These are phyloP conservation scores for Scalesia atractyloides DNA, from an alignment of 129 eudicot genomes.

Conservation along the genomic window DNA sequence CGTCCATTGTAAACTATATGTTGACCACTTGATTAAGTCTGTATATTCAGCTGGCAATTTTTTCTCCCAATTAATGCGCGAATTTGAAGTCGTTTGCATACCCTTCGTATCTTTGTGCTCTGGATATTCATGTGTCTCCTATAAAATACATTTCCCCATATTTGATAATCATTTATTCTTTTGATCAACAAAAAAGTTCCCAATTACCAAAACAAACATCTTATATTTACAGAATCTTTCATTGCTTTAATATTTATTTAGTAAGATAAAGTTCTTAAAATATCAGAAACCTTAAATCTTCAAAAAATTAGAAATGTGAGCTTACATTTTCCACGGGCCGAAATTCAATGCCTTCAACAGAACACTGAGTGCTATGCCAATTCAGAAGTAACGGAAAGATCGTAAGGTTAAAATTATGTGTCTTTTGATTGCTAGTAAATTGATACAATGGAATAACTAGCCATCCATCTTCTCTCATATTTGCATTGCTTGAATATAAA, in stretches of 20 bases:
- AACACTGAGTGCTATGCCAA: slow-evolving; percentile 13
- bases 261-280: too few species aligned
- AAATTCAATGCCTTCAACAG: slow-evolving; percentile 25
- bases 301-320: background rate
- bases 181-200: background rate
- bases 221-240: too few species aligned
- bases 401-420: slow-evolving; percentile 9
- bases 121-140: slow-evolving; percentile 14
- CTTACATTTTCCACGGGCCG: slow-evolving; percentile 23
- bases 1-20: slow-evolving; percentile 11
- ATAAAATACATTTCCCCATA: background rate
- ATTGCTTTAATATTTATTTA: too few species aligned
- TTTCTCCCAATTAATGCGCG: background rate
- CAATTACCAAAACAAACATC: too few species aligned
- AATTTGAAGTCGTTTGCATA: background rate
- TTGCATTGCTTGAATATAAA: slow-evolving; percentile 6
- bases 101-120: background rate
- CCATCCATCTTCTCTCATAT: slow-evolving; percentile 29
- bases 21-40: slow-evolving; percentile 19
- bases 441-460: slow-evolving; percentile 11
- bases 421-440: slow-evolving; percentile 5
- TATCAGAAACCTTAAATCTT: background rate
- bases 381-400: slow-evolving; percentile 9
- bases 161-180: background rate
- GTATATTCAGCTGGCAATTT: slow-evolving; percentile 6